phyloP scores from a whole-genome alignment of 345 rosid genomes.

The Populus tremula region DNA sequence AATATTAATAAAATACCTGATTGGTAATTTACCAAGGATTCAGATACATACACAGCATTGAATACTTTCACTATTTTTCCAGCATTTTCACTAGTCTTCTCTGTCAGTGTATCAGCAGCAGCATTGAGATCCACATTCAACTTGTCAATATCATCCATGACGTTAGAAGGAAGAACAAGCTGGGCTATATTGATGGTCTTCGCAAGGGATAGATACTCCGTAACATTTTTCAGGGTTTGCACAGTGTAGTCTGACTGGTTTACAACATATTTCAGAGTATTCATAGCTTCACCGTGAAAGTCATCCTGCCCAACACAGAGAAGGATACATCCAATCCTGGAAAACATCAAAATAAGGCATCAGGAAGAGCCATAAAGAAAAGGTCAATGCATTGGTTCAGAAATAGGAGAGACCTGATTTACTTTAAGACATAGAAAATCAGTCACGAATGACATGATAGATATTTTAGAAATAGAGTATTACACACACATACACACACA shows the following conservation, averaged over 20 bases:
- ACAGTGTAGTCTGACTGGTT: conserved; percentile 94
- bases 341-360: conserved; percentile 7
- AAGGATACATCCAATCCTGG: conserved; percentile 88
- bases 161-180: conserved; percentile 67
- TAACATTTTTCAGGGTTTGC: conserved; percentile 74
- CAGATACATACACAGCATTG: conserved; percentile 57
- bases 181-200: conserved; percentile 81
- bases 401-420: neutral
- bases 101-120: conserved; percentile 65
- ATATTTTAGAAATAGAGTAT: neutral
- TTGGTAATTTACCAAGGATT: conserved; percentile 3
- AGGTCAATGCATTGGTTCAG: neutral
- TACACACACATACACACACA: neutral
- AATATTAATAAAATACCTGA: conserved; percentile 1
- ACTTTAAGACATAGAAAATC: neutral
- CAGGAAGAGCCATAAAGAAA: conserved; percentile 9
- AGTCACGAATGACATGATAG: too few relatives aligned
- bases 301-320: conserved; percentile 85
- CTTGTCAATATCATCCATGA: conserved; percentile 70
- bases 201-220: conserved; percentile 79
- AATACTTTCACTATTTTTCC: conserved; percentile 63
- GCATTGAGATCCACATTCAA: conserved; percentile 63
- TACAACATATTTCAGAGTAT: conserved; percentile 79
- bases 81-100: conserved; percentile 71
- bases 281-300: conserved; percentile 70